Percentiles rank a stretch among this genome's conserved stretches.
phyloP scores from a whole-genome alignment of 2,329 filamentous ascomycete species.

The Colletotrichum endophyticum region DNA sequence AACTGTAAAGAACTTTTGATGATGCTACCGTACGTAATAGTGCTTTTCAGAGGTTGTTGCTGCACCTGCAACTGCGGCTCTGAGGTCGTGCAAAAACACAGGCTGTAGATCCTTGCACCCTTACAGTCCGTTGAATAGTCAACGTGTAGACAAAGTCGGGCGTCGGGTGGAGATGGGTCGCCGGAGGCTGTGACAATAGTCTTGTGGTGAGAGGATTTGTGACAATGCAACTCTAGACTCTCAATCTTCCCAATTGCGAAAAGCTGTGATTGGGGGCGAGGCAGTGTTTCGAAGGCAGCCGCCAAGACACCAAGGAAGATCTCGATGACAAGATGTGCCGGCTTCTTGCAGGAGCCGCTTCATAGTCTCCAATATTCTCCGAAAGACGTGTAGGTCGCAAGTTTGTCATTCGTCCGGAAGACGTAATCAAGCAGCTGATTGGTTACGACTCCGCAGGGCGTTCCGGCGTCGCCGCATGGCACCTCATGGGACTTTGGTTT shows the following conservation, averaged over 20 bases:
- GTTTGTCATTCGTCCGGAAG: background rate
- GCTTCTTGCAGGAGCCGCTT: background rate
- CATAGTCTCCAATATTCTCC: background rate
- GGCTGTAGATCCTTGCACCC: background rate
- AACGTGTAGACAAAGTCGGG: background rate
- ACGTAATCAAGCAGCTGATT: background rate
- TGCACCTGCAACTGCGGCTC: background rate
- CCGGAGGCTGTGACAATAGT: background rate
- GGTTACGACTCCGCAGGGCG: background rate
- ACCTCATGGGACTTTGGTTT: background rate
- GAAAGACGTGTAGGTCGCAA: background rate
- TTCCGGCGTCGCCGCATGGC: background rate
- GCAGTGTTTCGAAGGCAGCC: background rate
- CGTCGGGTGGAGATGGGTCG: background rate
- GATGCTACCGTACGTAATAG: accelerated
- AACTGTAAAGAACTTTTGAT: background rate
- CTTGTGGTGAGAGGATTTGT: background rate
- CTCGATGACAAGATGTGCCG: background rate
- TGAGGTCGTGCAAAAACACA: accelerated
- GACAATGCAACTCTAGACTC: background rate
- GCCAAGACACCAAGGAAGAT: background rate
- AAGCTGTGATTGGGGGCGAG: background rate
- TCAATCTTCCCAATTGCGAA: background rate
- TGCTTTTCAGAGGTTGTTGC: background rate
- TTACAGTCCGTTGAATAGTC: accelerated